These are phyloP conservation scores for Carallia brachiata DNA, from an alignment of 345 rosid genomes.

Conservation along the genomic window DNA sequence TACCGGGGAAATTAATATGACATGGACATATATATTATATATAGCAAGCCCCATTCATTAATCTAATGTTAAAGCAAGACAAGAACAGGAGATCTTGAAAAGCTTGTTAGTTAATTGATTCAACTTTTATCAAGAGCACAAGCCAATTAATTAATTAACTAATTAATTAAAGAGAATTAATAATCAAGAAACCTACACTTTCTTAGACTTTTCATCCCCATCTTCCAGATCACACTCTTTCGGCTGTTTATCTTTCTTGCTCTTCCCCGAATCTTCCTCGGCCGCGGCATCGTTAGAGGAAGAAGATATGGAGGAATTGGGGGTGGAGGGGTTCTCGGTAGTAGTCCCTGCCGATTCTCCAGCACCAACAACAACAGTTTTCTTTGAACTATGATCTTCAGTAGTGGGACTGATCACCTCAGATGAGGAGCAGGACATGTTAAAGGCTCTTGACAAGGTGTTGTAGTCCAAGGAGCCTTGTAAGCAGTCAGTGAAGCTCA, in stretches of 20 bases:
- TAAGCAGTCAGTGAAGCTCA: constrained; percentile 43
- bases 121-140: not conserved
- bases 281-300: constrained; percentile 38
- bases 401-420: constrained; percentile 29
- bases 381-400: constrained; percentile 17
- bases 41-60: not conserved
- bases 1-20: not conserved
- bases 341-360: not conserved
- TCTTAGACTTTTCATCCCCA: constrained; percentile 35
- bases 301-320: constrained; percentile 36
- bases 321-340: constrained; percentile 33
- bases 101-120: not conserved
- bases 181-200: constrained; percentile 32
- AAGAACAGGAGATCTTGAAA: not conserved
- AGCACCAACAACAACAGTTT: constrained; percentile 1
- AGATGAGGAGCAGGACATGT: constrained; percentile 45
- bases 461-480: constrained; percentile 24
- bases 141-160: not conserved
- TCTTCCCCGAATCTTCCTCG: constrained; percentile 25
- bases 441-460: constrained; percentile 36
- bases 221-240: constrained; percentile 12
- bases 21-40: not conserved
- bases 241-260: constrained; percentile 30
- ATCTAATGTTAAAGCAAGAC: not conserved
- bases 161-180: not conserved